A percentile compares a stretch with the other conserved stretches of the same genome.
phyloP scores from a whole-genome alignment of 2,329 filamentous ascomycete genomes.

The Cercospora sojina region DNA sequence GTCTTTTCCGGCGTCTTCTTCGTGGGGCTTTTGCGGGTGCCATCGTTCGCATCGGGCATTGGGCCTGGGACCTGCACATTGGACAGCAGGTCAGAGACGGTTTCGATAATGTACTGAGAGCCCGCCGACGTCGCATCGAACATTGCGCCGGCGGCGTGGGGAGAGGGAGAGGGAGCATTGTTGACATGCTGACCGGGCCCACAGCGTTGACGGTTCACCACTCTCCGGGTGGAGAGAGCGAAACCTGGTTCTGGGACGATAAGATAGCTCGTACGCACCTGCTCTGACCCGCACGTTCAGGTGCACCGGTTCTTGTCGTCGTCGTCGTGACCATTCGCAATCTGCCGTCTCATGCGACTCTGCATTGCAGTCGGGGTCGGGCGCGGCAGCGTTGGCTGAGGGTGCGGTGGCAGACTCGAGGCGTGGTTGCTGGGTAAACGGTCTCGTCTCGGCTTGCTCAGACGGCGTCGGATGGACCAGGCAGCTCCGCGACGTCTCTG shows the following conservation, averaged over 20 bases:
- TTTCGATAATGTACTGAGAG: conserved; percentile 29
- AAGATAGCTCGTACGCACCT: conserved; percentile 9
- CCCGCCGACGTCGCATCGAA: conserved; percentile 28
- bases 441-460: conserved; percentile 5
- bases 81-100: conserved; percentile 33
- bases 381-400: neutral
- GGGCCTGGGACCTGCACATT: conserved; percentile 31
- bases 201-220: neutral
- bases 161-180: neutral
- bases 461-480: conserved; percentile 4
- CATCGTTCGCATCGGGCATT: conserved; percentile 33
- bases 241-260: conserved; percentile 6
- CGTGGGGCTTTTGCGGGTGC: conserved; percentile 20
- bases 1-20: conserved; percentile 36
- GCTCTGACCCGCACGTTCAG: neutral
- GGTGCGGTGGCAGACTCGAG: conserved; percentile 12
- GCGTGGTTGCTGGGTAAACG: conserved; percentile 9
- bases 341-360: conserved; percentile 2
- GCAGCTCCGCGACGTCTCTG: neutral
- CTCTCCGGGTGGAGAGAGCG: neutral
- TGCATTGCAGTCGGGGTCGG: neutral
- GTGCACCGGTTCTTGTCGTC: neutral
- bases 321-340: conserved; percentile 1
- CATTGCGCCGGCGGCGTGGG: conserved; percentile 19
- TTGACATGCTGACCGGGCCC: conserved; percentile 7